A percentile compares a stretch with the other conserved stretches of the same genome.
Evolutionary conservation across 2,329 filamentous ascomycete species (phyloP).

Genomic region (Cordyceps javanica): DNA sequence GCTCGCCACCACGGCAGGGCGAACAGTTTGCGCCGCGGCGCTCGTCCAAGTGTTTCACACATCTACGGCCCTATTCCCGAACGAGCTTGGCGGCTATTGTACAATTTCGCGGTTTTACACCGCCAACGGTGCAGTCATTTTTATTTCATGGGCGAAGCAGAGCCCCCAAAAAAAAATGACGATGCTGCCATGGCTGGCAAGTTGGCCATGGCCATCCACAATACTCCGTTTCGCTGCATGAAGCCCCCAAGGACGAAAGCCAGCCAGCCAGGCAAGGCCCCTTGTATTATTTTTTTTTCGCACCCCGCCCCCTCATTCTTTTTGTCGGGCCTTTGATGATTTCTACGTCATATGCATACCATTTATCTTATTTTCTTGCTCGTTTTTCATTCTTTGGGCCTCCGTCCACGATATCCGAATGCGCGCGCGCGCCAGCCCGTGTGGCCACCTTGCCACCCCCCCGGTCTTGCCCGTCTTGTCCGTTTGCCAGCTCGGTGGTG

Average conservation of each 20-base stretch:
- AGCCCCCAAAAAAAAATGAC: neutral
- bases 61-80: constrained; percentile 1
- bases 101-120: neutral
- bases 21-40: too few species aligned
- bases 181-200: neutral
- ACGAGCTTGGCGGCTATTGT: constrained; percentile 7
- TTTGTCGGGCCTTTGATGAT: neutral
- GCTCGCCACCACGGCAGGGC: too few species aligned
- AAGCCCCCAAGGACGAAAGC: neutral
- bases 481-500: neutral
- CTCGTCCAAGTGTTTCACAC: neutral
- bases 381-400: neutral
- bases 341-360: constrained; percentile 3
- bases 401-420: neutral
- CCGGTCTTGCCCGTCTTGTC: neutral
- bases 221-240: neutral
- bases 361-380: neutral
- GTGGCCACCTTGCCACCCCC: too few species aligned
- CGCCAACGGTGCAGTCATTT: neutral
- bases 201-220: neutral
- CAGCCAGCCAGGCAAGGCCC: neutral
- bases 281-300: too few species aligned
- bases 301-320: neutral
- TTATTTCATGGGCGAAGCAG: too few species aligned
- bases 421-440: neutral